phyloP scores from a whole-genome alignment of 73 alveolate species.

The Tetrahymena elliotti region DNA sequence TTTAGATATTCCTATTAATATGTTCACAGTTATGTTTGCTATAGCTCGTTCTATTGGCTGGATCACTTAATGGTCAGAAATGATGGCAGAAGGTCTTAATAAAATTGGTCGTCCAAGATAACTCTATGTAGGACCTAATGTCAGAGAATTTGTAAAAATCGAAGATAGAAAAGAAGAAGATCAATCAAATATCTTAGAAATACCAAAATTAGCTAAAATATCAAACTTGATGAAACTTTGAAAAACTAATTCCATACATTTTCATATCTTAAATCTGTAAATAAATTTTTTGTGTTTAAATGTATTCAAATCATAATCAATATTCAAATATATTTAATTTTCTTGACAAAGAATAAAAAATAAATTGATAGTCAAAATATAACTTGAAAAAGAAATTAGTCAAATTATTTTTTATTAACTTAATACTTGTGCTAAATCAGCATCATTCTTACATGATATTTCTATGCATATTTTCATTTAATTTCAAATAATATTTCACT shows the following conservation, averaged over 20 bases:
- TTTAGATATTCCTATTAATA: conserved; percentile 79
- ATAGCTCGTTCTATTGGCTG: conserved; percentile 89
- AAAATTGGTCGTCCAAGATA: conserved; percentile 81
- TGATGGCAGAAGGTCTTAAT: conserved; percentile 69
- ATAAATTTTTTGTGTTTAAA: too few species aligned
- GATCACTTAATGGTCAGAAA: conserved; percentile 93
- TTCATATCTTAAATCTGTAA: neutral
- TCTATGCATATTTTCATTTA: too few species aligned
- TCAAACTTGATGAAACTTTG: conserved; percentile 32
- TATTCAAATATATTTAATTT: too few species aligned
- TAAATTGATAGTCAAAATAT: too few species aligned
- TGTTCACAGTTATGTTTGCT: conserved; percentile 95
- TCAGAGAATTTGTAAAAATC: conserved; percentile 42
- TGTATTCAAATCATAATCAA: too few species aligned
- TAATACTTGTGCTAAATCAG: too few species aligned
- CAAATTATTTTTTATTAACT: too few species aligned
- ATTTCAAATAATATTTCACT: too few species aligned
- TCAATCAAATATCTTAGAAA: conserved; percentile 19
- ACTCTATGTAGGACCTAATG: conserved; percentile 54
- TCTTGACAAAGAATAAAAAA: too few species aligned
- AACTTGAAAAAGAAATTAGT: too few species aligned
- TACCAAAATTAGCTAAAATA: conserved; percentile 23
- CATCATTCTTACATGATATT: too few species aligned
- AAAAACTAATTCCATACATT: neutral
- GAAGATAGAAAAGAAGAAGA: conserved; percentile 45